Base-by-base conservation (phyloP, 495 filamentous ascomycete genomes). In the Bathelium albidoporum region DNA sequence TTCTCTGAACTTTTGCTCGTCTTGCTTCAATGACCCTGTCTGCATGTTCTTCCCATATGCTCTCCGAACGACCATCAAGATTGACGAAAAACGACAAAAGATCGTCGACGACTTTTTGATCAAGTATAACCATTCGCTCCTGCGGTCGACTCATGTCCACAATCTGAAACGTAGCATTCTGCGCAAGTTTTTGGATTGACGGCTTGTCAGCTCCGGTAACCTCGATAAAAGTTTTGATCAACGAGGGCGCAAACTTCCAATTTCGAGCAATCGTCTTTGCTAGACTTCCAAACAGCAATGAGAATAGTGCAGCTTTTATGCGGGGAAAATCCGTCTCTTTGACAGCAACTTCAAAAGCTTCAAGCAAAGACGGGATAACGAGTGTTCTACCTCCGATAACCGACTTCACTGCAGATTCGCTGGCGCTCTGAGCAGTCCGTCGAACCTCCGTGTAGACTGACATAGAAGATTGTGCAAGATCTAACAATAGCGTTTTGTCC, bases 381-480 rank as follows among this genome's bases (percentile, higher is more conserved):
- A 97, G 79, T 0, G 89, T 86, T 22, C 91, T 83, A 7, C 89
- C 87, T 5, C 91, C 94, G 73, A 93, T 87, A 29, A 97, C 82
- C 39, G 85, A 86, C 74, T 96, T 97, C n/a, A 97, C 81, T 0
- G 95, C 93, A 4, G 93, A 92, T 76, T 99, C 94, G 61, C 87
- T 87, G 1, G 95, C 90, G 65, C 83, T 86, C 71, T 99, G 94
- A 36, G 94, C 94, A 62, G 95, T 92, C 28, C 93, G 82, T 14
- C 94, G 89, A 29, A 97, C 93, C 68, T 99, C 94, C 0, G 94
- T 91, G 71, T 99, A 99, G 20, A 89, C 77, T n/a, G 92, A 96
- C 29, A 96, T 89, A 63, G 88, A 89, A 1, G 92, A 96, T 69
- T 93, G 82, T 26, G 91, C 92, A 41, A 99, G 82, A 73, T 97